phyloP scores from a whole-genome alignment of 73 alveolate genomes.

The Tetrahymena malaccensis region DNA sequence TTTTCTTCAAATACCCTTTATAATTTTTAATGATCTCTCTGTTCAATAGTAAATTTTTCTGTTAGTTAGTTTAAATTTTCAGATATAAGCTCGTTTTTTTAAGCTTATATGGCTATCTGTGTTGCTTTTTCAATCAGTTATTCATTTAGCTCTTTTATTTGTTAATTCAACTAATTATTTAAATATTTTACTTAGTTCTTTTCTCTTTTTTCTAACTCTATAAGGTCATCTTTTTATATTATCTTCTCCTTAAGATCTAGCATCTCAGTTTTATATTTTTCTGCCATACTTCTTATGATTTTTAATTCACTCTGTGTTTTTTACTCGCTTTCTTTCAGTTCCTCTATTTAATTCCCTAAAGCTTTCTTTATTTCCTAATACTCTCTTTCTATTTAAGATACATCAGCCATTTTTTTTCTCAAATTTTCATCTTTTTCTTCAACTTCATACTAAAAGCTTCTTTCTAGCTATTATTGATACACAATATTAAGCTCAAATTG shows the following conservation, averaged over 20 bases:
- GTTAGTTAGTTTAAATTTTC: background rate
- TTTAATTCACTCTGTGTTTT: background rate
- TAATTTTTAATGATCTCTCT: background rate
- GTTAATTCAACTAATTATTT: background rate
- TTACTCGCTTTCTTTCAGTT: background rate
- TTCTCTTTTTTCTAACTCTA: background rate
- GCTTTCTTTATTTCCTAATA: background rate
- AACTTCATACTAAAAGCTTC: background rate
- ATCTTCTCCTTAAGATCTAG: background rate
- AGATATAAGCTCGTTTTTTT: background rate
- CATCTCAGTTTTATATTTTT: background rate
- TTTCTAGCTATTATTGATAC: background rate
- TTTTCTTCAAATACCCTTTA: background rate
- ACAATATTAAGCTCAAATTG: background rate
- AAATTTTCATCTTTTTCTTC: background rate
- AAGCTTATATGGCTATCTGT: background rate
- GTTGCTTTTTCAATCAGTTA: background rate
- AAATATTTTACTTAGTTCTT: background rate
- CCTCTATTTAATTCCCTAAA: background rate
- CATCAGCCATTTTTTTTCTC: background rate
- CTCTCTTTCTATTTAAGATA: background rate
- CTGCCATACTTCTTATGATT: background rate
- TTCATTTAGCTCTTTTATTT: background rate
- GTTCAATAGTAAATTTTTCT: background rate
- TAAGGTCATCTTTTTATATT: background rate